Base-by-base conservation (phyloP, 75 land plant genomes). In the Pseudotsuga menziesii region DNA sequence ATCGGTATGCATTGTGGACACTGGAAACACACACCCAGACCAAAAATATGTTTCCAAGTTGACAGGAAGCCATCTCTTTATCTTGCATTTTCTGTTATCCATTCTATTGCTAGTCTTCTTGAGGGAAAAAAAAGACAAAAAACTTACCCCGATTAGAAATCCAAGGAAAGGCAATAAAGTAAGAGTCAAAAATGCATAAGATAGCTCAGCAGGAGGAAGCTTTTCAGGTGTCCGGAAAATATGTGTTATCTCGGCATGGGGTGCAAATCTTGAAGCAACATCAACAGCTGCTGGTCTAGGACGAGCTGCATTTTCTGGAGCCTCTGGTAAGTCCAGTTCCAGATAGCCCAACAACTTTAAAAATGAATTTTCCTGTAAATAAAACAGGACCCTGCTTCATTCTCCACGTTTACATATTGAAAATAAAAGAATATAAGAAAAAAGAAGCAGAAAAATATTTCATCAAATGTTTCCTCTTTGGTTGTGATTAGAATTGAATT, bases 141-240 rank as follows among this genome's bases (percentile, higher is more conserved):
- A 69, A 78, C 91, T 79, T 77, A 95, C 98, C 98, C 93, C 95
- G 72, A 91, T 71, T 29, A 97, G 74, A 78, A 97, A 92, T 17
- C 91, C 99, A 29, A 89, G 7, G 19, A 97, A 75, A 52, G 99
- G 99, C 27, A 92, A 72, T 57, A 89, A n/a, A 6, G 90, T 88
- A 29, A 94, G 79, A 76, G 72, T 86, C 78, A 89, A 76, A 79
- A 97, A 97, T 29, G 88, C 80, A 76, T 82, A 77, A 44, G 99
- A 97, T 3, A 97, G 89, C 80, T 89, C 78, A 75, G 86, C 27
- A 56, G 95, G 87, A 54, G 99, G 98, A 35, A 86, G 82, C 81
- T 91, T 97, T 67, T 94, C 99, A 32, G 99, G 96, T 32, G 83
- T 79, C 64, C 99, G 79, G 78, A 97, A 97, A 64, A 97, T 97